Evolutionary conservation across 495 filamentous ascomycete species (phyloP).

Genomic region (Bryoglossum gracile): DNA sequence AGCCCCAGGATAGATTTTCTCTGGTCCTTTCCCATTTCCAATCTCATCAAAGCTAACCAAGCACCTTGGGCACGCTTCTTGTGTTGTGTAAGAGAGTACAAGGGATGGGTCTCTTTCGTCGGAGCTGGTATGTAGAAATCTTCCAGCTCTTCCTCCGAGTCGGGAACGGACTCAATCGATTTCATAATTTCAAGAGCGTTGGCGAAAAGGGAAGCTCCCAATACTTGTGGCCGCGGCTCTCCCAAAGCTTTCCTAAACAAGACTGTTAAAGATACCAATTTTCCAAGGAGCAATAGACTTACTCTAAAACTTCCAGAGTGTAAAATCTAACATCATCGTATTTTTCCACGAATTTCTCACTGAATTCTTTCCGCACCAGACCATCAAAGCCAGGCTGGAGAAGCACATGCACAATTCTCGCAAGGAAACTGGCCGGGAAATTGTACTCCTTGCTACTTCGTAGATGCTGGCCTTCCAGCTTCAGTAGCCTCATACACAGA

Average conservation of each 20-base stretch:
- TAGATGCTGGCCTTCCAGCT: slow-evolving; percentile 61
- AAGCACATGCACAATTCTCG: slow-evolving; percentile 52
- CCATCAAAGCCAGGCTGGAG: slow-evolving; percentile 49
- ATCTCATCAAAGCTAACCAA: slow-evolving; percentile 72
- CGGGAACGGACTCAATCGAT: slow-evolving; percentile 55
- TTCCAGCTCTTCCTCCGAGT: slow-evolving; percentile 53
- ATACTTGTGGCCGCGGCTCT: slow-evolving; percentile 28
- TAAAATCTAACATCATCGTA: slow-evolving; percentile 83
- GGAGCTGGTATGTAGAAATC: slow-evolving; percentile 53
- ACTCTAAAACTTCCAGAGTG: slow-evolving; percentile 65
- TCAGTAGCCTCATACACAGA: slow-evolving; percentile 74
- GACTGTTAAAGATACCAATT: slow-evolving; percentile 11
- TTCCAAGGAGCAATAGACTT: slow-evolving; percentile 28
- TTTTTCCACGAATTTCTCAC: slow-evolving; percentile 64
- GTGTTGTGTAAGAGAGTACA: slow-evolving; percentile 52
- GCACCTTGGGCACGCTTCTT: slow-evolving; percentile 72
- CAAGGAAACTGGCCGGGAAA: slow-evolving; percentile 59
- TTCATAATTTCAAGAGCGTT: slow-evolving; percentile 56
- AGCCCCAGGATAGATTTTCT: slow-evolving; percentile 69
- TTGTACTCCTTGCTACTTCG: slow-evolving; percentile 50
- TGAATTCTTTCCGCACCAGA: slow-evolving; percentile 58
- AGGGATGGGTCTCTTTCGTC: slow-evolving; percentile 43
- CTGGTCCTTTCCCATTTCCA: slow-evolving; percentile 58
- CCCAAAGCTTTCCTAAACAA: slow-evolving; percentile 32
- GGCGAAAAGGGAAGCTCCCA: slow-evolving; percentile 40